Evolutionary conservation across 2,329 filamentous ascomycete genomes (phyloP), one percentile per base, ranked within the genome.

Genomic region (Anthostomella pinea): DNA sequence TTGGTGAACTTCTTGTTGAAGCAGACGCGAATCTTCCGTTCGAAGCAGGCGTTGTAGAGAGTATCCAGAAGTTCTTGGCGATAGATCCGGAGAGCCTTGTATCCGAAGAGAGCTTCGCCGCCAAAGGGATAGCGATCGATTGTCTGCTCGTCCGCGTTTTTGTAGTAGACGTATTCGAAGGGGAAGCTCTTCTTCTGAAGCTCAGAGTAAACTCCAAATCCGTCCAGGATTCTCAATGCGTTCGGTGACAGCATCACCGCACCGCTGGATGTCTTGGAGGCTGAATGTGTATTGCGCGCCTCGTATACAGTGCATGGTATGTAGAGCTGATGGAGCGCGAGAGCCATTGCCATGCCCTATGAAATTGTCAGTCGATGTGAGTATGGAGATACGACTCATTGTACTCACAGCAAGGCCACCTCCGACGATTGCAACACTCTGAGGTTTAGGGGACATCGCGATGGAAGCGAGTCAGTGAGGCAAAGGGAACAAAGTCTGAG

Each of bases 181-280:
- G 68, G 62, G 58, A 67, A 79, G 35, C 70, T 73, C 11, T 67
- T 59, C 0, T 57, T 40, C 8, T 59, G 54, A 29, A 80, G 60
- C 3, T 62, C 58, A 0, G 62, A 28, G 46, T 75, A 76, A 3
- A 79, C 57, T 0, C 63, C 69, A 0, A 81, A 57, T 0, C 51
- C 49, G 40, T 80, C 69, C 0, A 82, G 63, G 26, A 81, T 63
- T 5, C 66, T 64, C 1, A 82, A 65, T 0, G 74, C 72, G 35
- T 81, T 81, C 2, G 77, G 77, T 0, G 75, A 77, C 2, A 81
- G 64, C 69, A 79, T 77, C 25, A 81, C 62, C 0, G 72, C 76
- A 4, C 77, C 77, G 14, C 72, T 71, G 66, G 45, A 72, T 62
- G 3, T 69, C 59, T 0, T 63, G 59, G 4, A 58, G 33, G 13